Percentiles rank a stretch among this genome's conserved stretches.
Conservation (phyloP, 805 yeast species). For the Saccharomycopsis sp. region DNA sequence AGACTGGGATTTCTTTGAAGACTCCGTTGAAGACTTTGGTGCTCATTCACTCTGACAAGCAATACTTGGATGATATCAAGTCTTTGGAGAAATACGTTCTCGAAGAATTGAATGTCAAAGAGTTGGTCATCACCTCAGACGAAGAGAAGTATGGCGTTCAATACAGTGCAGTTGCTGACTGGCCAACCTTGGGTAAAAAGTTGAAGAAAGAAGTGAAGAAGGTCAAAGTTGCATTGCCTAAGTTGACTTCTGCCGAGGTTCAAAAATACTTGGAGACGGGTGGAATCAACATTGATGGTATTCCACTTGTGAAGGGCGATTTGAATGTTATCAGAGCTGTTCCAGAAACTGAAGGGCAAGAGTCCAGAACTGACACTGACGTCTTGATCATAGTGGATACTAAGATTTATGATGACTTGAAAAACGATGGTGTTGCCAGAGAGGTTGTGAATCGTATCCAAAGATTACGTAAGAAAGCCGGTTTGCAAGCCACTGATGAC, state of each 20-base stretch:
- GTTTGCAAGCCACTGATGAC: conserved; percentile 91
- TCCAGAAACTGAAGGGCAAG: conserved; percentile 73
- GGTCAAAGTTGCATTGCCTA: conserved; percentile 90
- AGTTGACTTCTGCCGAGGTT: conserved; percentile 72
- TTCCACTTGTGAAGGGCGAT: conserved; percentile 79
- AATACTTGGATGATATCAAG: conserved; percentile 68
- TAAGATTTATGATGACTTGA: conserved; percentile 76
- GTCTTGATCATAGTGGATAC: conserved; percentile 86
- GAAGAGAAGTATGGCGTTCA: conserved; percentile 88
- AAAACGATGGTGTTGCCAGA: conserved; percentile 92
- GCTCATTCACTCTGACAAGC: conserved; percentile 70
- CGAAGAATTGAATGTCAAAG: conserved; percentile 91
- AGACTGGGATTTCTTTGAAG: conserved; percentile 86
- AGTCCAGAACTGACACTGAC: conserved; percentile 80
- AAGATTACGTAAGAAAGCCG: conserved; percentile 93
- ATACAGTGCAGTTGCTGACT: conserved; percentile 93
- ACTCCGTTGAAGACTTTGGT: conserved; percentile 87
- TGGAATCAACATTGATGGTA: conserved; percentile 78
- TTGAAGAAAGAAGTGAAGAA: conserved; percentile 87
- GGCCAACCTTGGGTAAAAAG: conserved; percentile 98
- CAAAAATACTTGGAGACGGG: conserved; percentile 65
- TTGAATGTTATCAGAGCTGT: conserved; percentile 83
- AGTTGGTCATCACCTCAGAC: conserved; percentile 76
- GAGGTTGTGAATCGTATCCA: conserved; percentile 95
- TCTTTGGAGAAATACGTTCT: conserved; percentile 68